Conservation (phyloP, 805 yeast species). For the Metschnikowia similis region DNA sequence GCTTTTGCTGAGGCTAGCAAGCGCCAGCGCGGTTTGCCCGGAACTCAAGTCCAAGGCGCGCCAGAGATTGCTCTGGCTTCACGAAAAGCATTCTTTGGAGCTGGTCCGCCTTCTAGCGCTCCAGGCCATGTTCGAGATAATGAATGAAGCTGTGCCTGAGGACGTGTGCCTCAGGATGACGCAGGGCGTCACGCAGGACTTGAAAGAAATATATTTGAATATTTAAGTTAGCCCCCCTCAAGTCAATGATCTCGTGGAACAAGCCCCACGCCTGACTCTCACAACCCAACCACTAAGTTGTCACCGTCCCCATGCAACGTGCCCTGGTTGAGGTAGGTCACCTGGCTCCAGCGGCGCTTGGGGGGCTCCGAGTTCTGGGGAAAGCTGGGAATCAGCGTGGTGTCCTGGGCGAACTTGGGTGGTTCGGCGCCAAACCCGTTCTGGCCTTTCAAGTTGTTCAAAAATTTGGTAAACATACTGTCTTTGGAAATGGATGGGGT, state of each 20-base stretch:
- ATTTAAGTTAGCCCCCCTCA: background rate
- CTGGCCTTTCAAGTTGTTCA: constrained; percentile 13
- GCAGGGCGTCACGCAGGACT: constrained; percentile 1
- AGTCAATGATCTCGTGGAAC: too few species aligned
- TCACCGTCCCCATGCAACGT: constrained; percentile 19
- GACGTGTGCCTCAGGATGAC: background rate
- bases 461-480: constrained; percentile 14
- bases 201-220: constrained; percentile 1
- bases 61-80: constrained; percentile 22
- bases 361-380: constrained; percentile 4
- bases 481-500: background rate
- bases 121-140: constrained; percentile 39
- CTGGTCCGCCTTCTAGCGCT: constrained; percentile 35
- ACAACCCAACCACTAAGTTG: constrained; percentile 19
- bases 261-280: background rate
- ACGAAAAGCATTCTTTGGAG: constrained; percentile 27
- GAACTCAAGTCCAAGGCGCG: constrained; percentile 10
- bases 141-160: constrained; percentile 17
- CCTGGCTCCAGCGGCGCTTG: constrained; percentile 19
- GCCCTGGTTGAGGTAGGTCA: constrained; percentile 17
- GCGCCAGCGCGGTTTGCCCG: constrained; percentile 3
- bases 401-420: constrained; percentile 7
- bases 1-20: constrained; percentile 40
- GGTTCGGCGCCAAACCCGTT: constrained; percentile 1
- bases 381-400: constrained; percentile 2